Evolutionary conservation across 768 basidiomycete species (phyloP).

Genomic region (Astraeus odoratus): DNA sequence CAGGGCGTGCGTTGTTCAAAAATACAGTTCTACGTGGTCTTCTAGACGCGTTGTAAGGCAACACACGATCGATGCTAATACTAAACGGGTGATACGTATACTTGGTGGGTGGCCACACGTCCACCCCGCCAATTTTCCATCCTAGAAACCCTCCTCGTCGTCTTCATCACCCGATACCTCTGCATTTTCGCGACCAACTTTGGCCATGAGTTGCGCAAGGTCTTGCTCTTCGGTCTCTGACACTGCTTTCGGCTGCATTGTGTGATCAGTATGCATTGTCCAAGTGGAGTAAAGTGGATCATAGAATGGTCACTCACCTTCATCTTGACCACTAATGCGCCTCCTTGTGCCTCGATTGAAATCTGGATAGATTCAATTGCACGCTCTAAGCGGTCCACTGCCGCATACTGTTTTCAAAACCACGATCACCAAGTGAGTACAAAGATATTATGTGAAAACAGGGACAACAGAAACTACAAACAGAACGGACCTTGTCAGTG

Average conservation of each 20-base stretch:
- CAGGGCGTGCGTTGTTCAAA: no score
- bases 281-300: neutral
- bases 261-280: neutral
- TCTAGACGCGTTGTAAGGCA: no score
- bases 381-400: conserved; percentile 88
- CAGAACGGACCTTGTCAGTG: conserved; percentile 75
- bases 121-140: no score
- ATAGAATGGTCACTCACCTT: conserved; percentile 54
- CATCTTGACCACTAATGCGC: conserved; percentile 91
- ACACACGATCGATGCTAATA: no score
- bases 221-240: conserved; percentile 98
- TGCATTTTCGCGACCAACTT: conserved; percentile 88
- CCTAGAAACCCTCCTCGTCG: conserved; percentile 50
- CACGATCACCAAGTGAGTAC: neutral
- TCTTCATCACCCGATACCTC: conserved; percentile 95
- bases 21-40: no score
- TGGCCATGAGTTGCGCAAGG: conserved; percentile 94
- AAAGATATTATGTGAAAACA: neutral
- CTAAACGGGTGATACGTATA: neutral
- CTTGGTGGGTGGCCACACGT: no score
- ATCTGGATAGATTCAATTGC: conserved; percentile 87
- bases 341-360: conserved; percentile 80
- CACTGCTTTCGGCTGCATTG: conserved; percentile 84
- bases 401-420: no score
- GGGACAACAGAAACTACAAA: neutral